phyloP scores from a whole-genome alignment of 73 alveolate species.

The Stentor coeruleus region DNA sequence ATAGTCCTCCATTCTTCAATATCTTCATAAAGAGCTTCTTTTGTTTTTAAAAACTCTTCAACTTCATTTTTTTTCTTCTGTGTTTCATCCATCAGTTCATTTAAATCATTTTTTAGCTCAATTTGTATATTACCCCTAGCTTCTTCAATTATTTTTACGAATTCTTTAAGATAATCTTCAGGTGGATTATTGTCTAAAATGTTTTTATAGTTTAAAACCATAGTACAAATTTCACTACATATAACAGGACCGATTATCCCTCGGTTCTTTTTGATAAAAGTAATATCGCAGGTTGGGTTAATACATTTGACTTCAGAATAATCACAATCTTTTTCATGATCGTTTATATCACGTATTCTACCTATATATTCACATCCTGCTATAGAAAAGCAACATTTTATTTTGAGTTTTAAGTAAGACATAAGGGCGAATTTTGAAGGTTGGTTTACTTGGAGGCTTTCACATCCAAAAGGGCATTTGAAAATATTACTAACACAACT shows the following conservation, averaged over 20 bases:
- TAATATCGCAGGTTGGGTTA: not conserved
- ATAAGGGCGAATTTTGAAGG: slow-evolving; percentile 18
- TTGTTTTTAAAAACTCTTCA: not conserved
- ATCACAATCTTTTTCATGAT: not conserved
- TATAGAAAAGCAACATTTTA: not conserved
- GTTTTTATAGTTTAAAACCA: not conserved
- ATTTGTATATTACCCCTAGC: not conserved
- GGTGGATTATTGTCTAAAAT: not conserved
- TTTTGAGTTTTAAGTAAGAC: not conserved
- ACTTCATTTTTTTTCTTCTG: not conserved
- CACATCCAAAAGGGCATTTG: slow-evolving; percentile 25
- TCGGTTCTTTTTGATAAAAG: not conserved
- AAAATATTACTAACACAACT: not conserved
- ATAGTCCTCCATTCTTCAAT: slow-evolving; percentile 12
- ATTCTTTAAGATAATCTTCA: not conserved
- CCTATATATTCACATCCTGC: not conserved
- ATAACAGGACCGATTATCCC: not conserved
- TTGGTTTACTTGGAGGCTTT: not conserved
- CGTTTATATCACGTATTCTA: not conserved
- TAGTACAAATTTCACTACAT: slow-evolving; percentile 11
- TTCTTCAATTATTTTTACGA: not conserved
- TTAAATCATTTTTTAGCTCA: not conserved
- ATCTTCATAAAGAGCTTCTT: not conserved
- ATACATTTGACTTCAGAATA: not conserved
- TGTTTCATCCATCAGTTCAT: not conserved